A percentile compares a stretch with the other conserved stretches of the same genome.
phyloP scores from a whole-genome alignment of 1,284 basidiomycete species.

The Uromyces viciae-fabae region DNA sequence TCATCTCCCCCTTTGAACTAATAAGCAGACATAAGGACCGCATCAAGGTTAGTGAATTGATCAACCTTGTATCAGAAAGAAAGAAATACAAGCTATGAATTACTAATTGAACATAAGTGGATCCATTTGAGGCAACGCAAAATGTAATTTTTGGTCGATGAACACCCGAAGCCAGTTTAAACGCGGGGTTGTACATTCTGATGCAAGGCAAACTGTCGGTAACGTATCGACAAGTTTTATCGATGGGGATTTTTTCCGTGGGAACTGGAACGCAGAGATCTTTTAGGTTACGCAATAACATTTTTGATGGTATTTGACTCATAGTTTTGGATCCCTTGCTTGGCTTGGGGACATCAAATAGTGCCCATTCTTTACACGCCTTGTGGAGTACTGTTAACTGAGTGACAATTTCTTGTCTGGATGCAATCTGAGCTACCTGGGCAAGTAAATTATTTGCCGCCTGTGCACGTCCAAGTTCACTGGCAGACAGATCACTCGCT shows the following conservation, averaged over 20 bases:
- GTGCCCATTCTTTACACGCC: constrained; percentile 76
- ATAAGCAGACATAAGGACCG: background rate
- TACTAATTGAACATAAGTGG: constrained; percentile 75
- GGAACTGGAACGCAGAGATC: constrained; percentile 67
- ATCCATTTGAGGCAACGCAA: constrained; percentile 69
- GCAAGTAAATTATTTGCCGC: constrained; percentile 71
- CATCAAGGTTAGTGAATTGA: too few relatives aligned
- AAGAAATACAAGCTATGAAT: constrained; percentile 50
- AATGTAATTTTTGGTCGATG: constrained; percentile 76
- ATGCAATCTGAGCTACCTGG: constrained; percentile 60
- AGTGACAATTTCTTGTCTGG: constrained; percentile 57
- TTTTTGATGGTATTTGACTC: constrained; percentile 48
- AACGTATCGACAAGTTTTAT: constrained; percentile 67
- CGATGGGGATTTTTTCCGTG: constrained; percentile 69
- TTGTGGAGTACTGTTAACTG: constrained; percentile 68
- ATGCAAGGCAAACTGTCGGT: constrained; percentile 64
- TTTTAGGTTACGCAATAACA: constrained; percentile 47
- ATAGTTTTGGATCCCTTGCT: constrained; percentile 46
- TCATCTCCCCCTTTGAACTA: constrained; percentile 91
- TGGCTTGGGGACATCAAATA: constrained; percentile 30
- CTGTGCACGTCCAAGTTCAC: constrained; percentile 59
- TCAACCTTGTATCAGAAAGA: too few relatives aligned
- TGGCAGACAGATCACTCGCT: constrained; percentile 24
- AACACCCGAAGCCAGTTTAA: constrained; percentile 70
- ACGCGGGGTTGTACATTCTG: constrained; percentile 63